Conservation (phyloP, 2,329 filamentous ascomycete genomes). For the Verticillium albo-atrum region DNA sequence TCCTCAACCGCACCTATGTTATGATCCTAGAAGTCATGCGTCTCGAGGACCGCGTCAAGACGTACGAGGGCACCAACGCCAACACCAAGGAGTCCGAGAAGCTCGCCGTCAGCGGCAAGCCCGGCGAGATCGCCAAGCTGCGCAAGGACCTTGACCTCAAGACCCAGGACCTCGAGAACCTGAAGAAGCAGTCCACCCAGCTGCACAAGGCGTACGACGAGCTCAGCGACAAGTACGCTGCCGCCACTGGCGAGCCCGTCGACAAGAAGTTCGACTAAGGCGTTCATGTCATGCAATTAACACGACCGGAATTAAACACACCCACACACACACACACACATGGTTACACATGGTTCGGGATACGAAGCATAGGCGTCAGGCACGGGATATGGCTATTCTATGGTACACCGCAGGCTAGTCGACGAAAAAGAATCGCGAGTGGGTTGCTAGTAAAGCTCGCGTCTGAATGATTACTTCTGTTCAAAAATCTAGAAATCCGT, state of each 20-base stretch:
- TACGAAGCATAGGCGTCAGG: neutral
- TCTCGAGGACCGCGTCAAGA: conserved; percentile 87
- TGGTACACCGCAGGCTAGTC: neutral
- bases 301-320: too few relatives aligned
- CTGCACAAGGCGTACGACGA: conserved; percentile 81
- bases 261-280: conserved; percentile 59
- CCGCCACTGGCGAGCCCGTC: conserved; percentile 38
- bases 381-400: neutral
- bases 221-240: conserved; percentile 75
- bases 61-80: conserved; percentile 58
- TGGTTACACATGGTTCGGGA: neutral
- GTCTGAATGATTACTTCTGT: neutral
- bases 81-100: conserved; percentile 65
- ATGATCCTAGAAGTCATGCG: conserved; percentile 91
- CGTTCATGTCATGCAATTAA: neutral
- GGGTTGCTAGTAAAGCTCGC: neutral
- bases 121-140: conserved; percentile 69
- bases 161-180: conserved; percentile 75
- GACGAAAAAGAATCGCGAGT: neutral
- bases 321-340: neutral
- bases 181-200: conserved; percentile 90
- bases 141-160: conserved; percentile 71
- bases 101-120: conserved; percentile 66
- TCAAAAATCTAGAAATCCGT: neutral
- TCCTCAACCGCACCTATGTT: conserved; percentile 97